These are phyloP conservation scores for Aquilaria sinensis DNA, from an alignment of 345 rosid genomes.

Conservation along the genomic window DNA sequence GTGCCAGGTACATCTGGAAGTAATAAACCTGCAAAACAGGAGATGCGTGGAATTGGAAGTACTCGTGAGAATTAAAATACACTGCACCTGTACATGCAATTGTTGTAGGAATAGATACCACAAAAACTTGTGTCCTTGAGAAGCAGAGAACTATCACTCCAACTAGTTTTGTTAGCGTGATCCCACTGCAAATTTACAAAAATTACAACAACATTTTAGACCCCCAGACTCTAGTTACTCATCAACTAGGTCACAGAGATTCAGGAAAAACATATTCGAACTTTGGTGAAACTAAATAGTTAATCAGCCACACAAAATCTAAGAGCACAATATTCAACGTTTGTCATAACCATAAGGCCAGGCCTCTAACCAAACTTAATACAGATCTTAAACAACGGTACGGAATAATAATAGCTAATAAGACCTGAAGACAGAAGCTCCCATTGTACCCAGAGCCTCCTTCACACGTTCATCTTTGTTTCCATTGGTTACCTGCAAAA, in stretches of 20 bases:
- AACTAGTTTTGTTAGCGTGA: conserved; percentile 88
- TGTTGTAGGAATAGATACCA: conserved; percentile 38
- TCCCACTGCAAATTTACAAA: conserved; percentile 48
- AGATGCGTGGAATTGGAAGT: neutral
- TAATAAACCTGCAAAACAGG: conserved; percentile 67
- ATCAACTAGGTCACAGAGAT: too few species aligned
- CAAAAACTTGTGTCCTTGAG: conserved; percentile 92
- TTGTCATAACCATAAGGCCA: too few species aligned
- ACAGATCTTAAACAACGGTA: neutral
- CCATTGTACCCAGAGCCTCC: conserved; percentile 88
- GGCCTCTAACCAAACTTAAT: too few species aligned
- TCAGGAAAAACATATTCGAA: too few species aligned
- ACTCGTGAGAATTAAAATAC: neutral
- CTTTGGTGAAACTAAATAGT: neutral
- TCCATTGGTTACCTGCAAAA: conserved; percentile 66
- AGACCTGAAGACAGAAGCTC: conserved; percentile 97
- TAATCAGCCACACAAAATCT: neutral
- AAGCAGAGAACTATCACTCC: conserved; percentile 95
- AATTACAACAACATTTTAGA: neutral
- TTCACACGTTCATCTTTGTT: conserved; percentile 68
- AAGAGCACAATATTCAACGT: neutral
- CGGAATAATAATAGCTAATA: conserved; percentile 4
- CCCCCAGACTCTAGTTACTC: too few species aligned
- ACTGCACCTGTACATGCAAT: neutral
- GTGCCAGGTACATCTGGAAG: conserved; percentile 94